Evolutionary conservation across 2,329 filamentous ascomycete species (phyloP).

Genomic region (Acrocalymma vagum): DNA sequence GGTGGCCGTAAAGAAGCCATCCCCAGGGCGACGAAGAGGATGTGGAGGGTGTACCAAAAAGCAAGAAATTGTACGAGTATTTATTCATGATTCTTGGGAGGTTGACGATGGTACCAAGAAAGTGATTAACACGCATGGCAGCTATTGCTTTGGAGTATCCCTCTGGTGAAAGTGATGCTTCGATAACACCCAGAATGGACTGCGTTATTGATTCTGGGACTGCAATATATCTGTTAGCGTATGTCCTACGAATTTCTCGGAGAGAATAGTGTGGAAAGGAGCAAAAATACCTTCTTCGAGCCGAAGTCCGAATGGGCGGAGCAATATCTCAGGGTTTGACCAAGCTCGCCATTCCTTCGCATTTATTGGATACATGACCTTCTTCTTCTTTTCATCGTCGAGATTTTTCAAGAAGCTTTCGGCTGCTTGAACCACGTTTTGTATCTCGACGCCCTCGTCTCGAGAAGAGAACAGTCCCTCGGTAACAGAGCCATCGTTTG

Average conservation of each 20-base stretch:
- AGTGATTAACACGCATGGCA: slow-evolving; percentile 79
- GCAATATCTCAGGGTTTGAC: slow-evolving; percentile 77
- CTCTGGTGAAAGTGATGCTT: slow-evolving; percentile 69
- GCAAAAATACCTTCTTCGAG: slow-evolving; percentile 65
- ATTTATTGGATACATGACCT: slow-evolving; percentile 69
- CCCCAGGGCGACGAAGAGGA: slow-evolving; percentile 68
- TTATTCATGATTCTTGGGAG: slow-evolving; percentile 74
- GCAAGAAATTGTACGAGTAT: slow-evolving; percentile 77
- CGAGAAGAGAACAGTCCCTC: slow-evolving; percentile 65
- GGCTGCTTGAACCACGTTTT: slow-evolving; percentile 63
- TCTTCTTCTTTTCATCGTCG: slow-evolving; percentile 57
- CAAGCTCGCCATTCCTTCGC: slow-evolving; percentile 76
- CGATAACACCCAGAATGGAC: slow-evolving; percentile 64
- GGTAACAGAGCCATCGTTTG: slow-evolving; percentile 69
- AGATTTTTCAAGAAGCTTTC: slow-evolving; percentile 58
- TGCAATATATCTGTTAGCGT: slow-evolving; percentile 24
- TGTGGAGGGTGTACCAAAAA: slow-evolving; percentile 71
- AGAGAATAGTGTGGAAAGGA: not conserved
- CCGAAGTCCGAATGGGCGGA: slow-evolving; percentile 73
- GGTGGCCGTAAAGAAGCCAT: slow-evolving; percentile 79
- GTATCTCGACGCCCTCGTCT: slow-evolving; percentile 71
- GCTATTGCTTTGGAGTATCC: slow-evolving; percentile 75
- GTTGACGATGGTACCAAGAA: slow-evolving; percentile 73
- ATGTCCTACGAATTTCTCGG: not conserved
- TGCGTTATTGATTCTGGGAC: slow-evolving; percentile 39